Evolutionary conservation across 2,329 filamentous ascomycete species (phyloP).

Genomic region (Metarhizium guizhouense): DNA sequence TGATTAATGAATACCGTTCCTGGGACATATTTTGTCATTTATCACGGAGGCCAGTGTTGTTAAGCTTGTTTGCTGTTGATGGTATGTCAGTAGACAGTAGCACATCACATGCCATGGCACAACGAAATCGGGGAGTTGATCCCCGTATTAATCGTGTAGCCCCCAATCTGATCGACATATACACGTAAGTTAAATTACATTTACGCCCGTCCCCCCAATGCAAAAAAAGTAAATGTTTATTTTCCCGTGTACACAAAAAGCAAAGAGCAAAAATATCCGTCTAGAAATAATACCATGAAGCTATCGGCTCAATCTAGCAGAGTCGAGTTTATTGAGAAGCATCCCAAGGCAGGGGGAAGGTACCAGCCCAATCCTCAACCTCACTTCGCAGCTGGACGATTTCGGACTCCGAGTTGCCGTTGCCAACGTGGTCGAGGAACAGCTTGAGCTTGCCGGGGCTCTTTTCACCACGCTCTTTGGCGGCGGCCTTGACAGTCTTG

Average conservation of each 20-base stretch:
- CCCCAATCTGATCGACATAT: not conserved
- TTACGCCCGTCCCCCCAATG: not conserved
- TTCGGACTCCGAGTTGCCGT: conserved; percentile 58
- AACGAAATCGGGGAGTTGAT: conserved; percentile 5
- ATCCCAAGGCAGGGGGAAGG: conserved; percentile 63
- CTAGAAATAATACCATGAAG: not conserved
- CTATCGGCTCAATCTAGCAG: not conserved
- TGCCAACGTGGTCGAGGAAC: conserved; percentile 60
- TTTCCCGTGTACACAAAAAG: not conserved
- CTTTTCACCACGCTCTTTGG: conserved; percentile 59
- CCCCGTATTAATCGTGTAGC: conserved; percentile 1
- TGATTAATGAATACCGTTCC: not conserved
- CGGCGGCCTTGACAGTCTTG: conserved; percentile 60
- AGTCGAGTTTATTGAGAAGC: conserved; percentile 17
- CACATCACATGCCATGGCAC: not conserved
- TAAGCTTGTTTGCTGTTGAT: too few relatives aligned
- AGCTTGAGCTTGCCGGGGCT: conserved; percentile 54
- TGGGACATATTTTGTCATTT: too few relatives aligned
- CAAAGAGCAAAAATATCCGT: not conserved
- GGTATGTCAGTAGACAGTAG: too few relatives aligned
- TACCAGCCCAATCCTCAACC: conserved; percentile 71
- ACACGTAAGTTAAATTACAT: conserved; percentile 10
- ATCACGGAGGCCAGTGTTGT: too few relatives aligned
- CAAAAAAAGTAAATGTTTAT: not conserved
- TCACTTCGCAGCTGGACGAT: conserved; percentile 65